These are phyloP conservation scores for Hymenoscyphus linearis DNA, from an alignment of 2,329 filamentous ascomycete species.

Conservation along the genomic window DNA sequence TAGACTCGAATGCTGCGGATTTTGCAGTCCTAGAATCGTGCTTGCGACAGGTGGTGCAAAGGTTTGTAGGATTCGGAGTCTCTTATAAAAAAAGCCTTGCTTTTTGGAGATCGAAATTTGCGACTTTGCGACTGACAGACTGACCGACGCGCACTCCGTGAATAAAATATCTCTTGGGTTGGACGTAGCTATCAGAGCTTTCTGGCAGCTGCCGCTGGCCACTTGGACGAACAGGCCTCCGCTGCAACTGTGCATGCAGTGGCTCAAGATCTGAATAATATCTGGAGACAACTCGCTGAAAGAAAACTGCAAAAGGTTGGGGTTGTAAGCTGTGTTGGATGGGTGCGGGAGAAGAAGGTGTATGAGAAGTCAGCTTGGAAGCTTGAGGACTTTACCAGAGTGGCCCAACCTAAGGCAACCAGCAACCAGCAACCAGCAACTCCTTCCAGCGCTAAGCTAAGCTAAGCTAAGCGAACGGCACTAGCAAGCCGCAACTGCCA, in stretches of 20 bases:
- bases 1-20: not conserved
- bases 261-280: not conserved
- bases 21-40: not conserved
- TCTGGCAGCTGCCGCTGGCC: not conserved
- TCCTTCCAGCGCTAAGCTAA: no score
- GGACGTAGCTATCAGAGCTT: not conserved
- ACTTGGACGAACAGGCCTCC: not conserved
- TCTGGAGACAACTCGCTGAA: not conserved
- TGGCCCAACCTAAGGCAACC: not conserved
- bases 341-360: not conserved
- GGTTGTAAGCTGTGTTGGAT: not conserved
- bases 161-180: not conserved
- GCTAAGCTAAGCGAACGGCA: no score
- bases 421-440: no score
- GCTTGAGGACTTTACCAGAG: not conserved
- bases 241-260: not conserved
- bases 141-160: not conserved
- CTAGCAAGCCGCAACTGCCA: no score
- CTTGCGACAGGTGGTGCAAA: not conserved
- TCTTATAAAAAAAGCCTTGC: not conserved
- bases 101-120: not conserved
- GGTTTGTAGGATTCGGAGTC: not conserved
- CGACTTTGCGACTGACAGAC: no score
- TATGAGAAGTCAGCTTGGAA: not conserved
- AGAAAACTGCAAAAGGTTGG: not conserved